Conservation (phyloP, 768 basidiomycete species). For the Myochromella boudieri region DNA sequence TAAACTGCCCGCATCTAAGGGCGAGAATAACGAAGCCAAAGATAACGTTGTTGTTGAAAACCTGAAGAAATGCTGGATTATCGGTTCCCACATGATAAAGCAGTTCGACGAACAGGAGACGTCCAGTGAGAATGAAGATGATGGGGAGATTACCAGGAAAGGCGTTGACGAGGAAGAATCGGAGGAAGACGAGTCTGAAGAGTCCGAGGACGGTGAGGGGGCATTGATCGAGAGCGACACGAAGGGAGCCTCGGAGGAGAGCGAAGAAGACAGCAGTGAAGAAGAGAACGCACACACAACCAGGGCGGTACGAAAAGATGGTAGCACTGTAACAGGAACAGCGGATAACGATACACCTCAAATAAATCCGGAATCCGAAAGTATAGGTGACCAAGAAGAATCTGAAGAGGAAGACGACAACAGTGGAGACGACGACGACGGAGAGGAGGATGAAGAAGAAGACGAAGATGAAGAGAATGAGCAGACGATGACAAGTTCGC, state of each 20-base stretch:
- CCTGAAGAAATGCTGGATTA: conserved; percentile 64
- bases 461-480: too few relatives aligned
- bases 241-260: neutral
- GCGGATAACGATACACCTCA: too few relatives aligned
- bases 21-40: conserved; percentile 35
- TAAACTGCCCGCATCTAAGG: conserved; percentile 52
- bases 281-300: too few relatives aligned
- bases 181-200: neutral
- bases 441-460: conserved; percentile 22
- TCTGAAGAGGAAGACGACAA: conserved; percentile 15
- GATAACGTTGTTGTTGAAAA: conserved; percentile 48
- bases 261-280: conserved; percentile 10
- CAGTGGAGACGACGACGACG: conserved; percentile 27
- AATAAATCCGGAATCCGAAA: too few relatives aligned
- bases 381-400: conserved; percentile 22
- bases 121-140: conserved; percentile 26
- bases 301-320: too few relatives aligned
- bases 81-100: conserved; percentile 74
- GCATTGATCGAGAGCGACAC: too few relatives aligned
- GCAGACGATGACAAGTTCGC: too few relatives aligned
- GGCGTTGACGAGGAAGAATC: neutral
- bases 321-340: too few relatives aligned
- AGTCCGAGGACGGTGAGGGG: conserved; percentile 2
- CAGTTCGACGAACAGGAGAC: conserved; percentile 82
- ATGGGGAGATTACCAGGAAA: conserved; percentile 3